A percentile compares a stretch with the other conserved stretches of the same genome.
Conservation (phyloP, 2,329 filamentous ascomycete species). For the Beauveria pseudobassiana region DNA sequence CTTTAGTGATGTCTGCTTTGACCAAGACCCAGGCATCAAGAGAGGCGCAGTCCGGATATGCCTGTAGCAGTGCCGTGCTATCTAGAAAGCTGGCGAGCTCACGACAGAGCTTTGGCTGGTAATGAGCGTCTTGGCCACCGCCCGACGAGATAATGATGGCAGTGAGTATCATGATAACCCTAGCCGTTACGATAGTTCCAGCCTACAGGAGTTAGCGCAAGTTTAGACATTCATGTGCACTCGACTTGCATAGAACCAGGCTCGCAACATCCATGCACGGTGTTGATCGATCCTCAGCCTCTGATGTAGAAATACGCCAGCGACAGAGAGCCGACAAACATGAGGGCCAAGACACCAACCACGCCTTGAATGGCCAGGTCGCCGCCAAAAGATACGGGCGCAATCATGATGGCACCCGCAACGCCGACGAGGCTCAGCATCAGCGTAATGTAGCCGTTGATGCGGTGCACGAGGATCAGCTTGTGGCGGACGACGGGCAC, state of each 20-base stretch:
- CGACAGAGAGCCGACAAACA: conserved; percentile 32
- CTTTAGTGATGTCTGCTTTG: conserved; percentile 23
- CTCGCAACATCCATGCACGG: conserved; percentile 52
- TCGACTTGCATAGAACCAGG: conserved; percentile 35
- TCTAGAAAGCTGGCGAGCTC: conserved; percentile 34
- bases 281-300: conserved; percentile 53
- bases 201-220: conserved; percentile 21
- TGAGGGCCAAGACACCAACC: conserved; percentile 34
- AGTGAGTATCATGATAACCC: conserved; percentile 36
- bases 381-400: conserved; percentile 43
- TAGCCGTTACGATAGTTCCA: conserved; percentile 40
- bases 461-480: conserved; percentile 44
- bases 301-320: conserved; percentile 48
- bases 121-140: conserved; percentile 15
- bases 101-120: conserved; percentile 31
- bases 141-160: conserved; percentile 28
- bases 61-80: conserved; percentile 16
- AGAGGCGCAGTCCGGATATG: conserved; percentile 36
- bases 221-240: too few relatives aligned
- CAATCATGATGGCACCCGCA: conserved; percentile 44
- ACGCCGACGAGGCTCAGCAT: conserved; percentile 37
- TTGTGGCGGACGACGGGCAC: conserved; percentile 38
- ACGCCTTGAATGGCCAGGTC: conserved; percentile 36
- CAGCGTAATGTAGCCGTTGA: conserved; percentile 50
- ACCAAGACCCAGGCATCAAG: conserved; percentile 28